These are phyloP conservation scores for Torulaspora microellipsoides DNA, from an alignment of 805 yeast genomes.

Conservation along the genomic window DNA sequence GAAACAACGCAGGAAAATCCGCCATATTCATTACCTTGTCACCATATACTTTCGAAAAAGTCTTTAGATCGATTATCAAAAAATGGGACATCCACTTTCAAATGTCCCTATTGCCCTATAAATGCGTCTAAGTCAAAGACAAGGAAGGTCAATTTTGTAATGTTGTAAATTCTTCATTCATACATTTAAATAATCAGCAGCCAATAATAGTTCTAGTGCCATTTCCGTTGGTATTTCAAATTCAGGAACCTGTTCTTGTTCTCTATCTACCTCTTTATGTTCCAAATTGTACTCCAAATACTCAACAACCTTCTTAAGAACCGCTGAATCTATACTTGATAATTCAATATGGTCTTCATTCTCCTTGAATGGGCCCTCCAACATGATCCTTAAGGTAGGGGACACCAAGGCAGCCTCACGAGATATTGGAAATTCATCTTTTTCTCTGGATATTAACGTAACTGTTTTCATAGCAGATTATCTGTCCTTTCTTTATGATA, in stretches of 20 bases:
- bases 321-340: conserved; percentile 61
- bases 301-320: conserved; percentile 77
- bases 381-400: conserved; percentile 57
- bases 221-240: conserved; percentile 91
- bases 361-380: conserved; percentile 54
- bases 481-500: not conserved
- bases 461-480: conserved; percentile 37
- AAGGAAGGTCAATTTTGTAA: conserved; percentile 42
- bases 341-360: conserved; percentile 50
- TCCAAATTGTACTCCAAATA: conserved; percentile 73
- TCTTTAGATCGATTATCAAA: conserved; percentile 46
- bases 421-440: conserved; percentile 54
- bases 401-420: conserved; percentile 75
- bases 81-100: conserved; percentile 44
- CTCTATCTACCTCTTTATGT: conserved; percentile 50
- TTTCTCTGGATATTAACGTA: conserved; percentile 70
- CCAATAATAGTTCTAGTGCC: conserved; percentile 86
- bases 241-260: conserved; percentile 62
- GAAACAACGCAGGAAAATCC: conserved; percentile 59
- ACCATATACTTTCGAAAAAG: conserved; percentile 56
- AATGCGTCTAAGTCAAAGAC: conserved; percentile 42
- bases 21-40: conserved; percentile 59
- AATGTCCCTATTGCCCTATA: conserved; percentile 70
- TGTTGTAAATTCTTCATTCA: conserved; percentile 21
- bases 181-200: conserved; percentile 67